A percentile compares a stretch with the other conserved stretches of the same genome.
These are phyloP conservation scores for Nemania serpens DNA, from an alignment of 2,329 filamentous ascomycete species.

Conservation along the genomic window DNA sequence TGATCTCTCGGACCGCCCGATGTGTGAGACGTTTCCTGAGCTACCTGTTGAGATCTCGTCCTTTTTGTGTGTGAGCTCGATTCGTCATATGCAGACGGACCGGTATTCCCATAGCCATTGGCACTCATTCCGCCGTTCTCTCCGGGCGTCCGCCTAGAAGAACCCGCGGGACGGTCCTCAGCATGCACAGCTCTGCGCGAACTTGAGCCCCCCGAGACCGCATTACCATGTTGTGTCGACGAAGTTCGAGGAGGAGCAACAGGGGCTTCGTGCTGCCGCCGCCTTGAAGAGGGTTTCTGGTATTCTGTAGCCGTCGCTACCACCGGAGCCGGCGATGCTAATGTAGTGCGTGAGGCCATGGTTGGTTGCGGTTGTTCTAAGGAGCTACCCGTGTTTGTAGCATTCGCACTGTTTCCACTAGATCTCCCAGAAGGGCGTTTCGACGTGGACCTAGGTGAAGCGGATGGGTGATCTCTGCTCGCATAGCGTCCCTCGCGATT, in stretches of 20 bases:
- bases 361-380: slow-evolving; percentile 43
- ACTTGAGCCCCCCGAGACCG: slow-evolving; percentile 42
- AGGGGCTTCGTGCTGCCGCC: slow-evolving; percentile 67
- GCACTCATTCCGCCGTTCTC: slow-evolving; percentile 44
- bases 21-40: slow-evolving; percentile 48
- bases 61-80: slow-evolving; percentile 47
- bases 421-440: slow-evolving; percentile 59
- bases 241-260: slow-evolving; percentile 82
- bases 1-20: slow-evolving; percentile 48
- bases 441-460: slow-evolving; percentile 57
- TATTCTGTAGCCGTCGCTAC: slow-evolving; percentile 49
- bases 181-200: slow-evolving; percentile 52
- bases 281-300: slow-evolving; percentile 52
- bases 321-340: slow-evolving; percentile 49
- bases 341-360: slow-evolving; percentile 54
- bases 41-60: slow-evolving; percentile 41
- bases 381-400: slow-evolving; percentile 36
- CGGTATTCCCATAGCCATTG: slow-evolving; percentile 38
- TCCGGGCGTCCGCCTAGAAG: slow-evolving; percentile 47
- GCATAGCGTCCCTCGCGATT: slow-evolving; percentile 63
- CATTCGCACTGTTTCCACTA: slow-evolving; percentile 55
- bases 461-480: slow-evolving; percentile 50
- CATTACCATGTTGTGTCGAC: slow-evolving; percentile 63
- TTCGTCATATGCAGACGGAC: slow-evolving; percentile 42
- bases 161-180: slow-evolving; percentile 51